phyloP scores from a whole-genome alignment of 2,329 filamentous ascomycete species.

The Diaporthe aspalathi region DNA sequence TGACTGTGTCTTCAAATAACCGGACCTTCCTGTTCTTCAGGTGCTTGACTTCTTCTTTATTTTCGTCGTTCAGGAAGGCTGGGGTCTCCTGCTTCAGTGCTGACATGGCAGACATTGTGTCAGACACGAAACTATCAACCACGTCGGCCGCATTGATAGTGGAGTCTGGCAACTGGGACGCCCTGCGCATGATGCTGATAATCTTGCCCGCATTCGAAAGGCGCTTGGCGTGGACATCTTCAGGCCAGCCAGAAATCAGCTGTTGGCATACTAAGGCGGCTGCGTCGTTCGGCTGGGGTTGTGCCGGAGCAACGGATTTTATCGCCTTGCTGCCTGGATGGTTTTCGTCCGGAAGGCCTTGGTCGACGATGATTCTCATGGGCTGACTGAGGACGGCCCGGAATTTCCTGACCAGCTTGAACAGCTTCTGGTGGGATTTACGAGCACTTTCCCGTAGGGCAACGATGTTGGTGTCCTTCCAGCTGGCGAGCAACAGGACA shows the following conservation, averaged over 20 bases:
- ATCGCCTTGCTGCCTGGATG: slow-evolving; percentile 33
- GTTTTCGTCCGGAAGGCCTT: slow-evolving; percentile 67
- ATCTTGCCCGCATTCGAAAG: slow-evolving; percentile 78
- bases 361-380: slow-evolving; percentile 72
- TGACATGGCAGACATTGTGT: slow-evolving; percentile 74
- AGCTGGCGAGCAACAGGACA: slow-evolving; percentile 91
- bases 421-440: slow-evolving; percentile 90
- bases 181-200: slow-evolving; percentile 77
- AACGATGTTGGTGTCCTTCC: slow-evolving; percentile 97
- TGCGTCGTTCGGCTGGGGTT: slow-evolving; percentile 49
- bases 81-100: slow-evolving; percentile 89
- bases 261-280: slow-evolving; percentile 49
- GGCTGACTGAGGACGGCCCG: slow-evolving; percentile 81
- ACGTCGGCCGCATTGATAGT: slow-evolving; percentile 67
- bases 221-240: slow-evolving; percentile 62
- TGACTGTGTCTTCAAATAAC: slow-evolving; percentile 88
- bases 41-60: slow-evolving; percentile 85
- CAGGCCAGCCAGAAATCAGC: slow-evolving; percentile 52
- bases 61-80: slow-evolving; percentile 83
- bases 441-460: slow-evolving; percentile 89
- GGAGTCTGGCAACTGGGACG: slow-evolving; percentile 64
- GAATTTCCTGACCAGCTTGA: slow-evolving; percentile 92
- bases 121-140: slow-evolving; percentile 75
- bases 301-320: background rate
- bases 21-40: slow-evolving; percentile 91